These are phyloP conservation scores for Zymoseptoria brevis DNA, from an alignment of 2,329 filamentous ascomycete species.

Conservation along the genomic window DNA sequence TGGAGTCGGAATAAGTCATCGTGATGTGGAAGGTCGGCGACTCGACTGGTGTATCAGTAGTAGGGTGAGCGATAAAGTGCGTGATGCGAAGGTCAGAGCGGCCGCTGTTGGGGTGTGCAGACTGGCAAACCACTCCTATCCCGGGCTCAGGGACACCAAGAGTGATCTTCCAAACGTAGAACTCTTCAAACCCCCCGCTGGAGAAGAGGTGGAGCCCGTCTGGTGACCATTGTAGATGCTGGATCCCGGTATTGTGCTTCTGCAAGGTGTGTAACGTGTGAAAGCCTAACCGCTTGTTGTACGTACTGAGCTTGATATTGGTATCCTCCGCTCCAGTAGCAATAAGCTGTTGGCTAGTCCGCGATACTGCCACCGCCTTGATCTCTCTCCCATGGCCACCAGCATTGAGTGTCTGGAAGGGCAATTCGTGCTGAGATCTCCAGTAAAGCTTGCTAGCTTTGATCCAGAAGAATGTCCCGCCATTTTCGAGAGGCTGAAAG, in stretches of 20 bases:
- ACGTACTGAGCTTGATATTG: conserved; percentile 64
- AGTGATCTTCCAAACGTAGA: conserved; percentile 71
- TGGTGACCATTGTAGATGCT: conserved; percentile 66
- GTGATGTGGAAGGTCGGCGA: conserved; percentile 49
- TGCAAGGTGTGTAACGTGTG: conserved; percentile 59
- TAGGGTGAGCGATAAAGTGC: conserved; percentile 57
- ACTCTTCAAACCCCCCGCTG: conserved; percentile 79
- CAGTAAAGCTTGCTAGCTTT: conserved; percentile 44
- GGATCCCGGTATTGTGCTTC: conserved; percentile 74
- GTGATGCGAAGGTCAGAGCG: conserved; percentile 69
- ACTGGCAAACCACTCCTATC: conserved; percentile 47
- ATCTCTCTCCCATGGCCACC: conserved; percentile 87
- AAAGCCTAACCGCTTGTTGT: conserved; percentile 20
- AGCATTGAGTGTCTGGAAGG: conserved; percentile 43
- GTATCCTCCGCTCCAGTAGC: conserved; percentile 67
- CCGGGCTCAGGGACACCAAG: conserved; percentile 41
- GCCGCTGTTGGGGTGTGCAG: conserved; percentile 42
- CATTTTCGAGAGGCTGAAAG: conserved; percentile 36
- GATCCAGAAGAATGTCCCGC: conserved; percentile 63
- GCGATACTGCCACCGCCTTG: conserved; percentile 50
- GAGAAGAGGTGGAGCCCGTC: conserved; percentile 68
- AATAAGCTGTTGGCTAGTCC: conserved; percentile 35
- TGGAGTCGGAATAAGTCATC: conserved; percentile 78
- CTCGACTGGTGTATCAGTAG: conserved; percentile 5
- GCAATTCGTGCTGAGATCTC: conserved; percentile 10